These are phyloP conservation scores for Wickerhamomyces rabaulensis DNA, from an alignment of 805 yeast genomes.

Conservation along the genomic window DNA sequence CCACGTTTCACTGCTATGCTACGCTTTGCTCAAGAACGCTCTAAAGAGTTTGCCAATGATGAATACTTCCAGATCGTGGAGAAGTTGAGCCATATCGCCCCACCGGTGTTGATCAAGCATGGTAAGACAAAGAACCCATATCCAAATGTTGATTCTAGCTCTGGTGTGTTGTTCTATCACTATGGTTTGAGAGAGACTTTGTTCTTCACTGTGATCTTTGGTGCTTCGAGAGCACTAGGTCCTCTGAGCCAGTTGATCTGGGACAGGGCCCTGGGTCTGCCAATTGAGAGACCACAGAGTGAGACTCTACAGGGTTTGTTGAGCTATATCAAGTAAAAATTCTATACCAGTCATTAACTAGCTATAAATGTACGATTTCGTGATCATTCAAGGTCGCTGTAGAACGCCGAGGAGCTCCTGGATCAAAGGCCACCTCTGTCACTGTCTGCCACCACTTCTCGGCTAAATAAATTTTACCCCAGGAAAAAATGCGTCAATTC, in stretches of 20 bases:
- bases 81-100: constrained; percentile 64
- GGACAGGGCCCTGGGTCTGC: constrained; percentile 73
- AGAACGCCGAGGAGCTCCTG: neutral
- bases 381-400: neutral
- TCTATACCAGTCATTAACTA: too few relatives aligned
- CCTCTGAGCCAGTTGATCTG: constrained; percentile 74
- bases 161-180: constrained; percentile 75
- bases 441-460: neutral
- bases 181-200: constrained; percentile 70
- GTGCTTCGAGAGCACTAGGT: constrained; percentile 78
- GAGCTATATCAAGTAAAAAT: neutral
- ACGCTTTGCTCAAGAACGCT: constrained; percentile 52
- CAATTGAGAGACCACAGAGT: constrained; percentile 71
- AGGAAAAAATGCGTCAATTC: neutral
- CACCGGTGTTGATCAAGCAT: constrained; percentile 67
- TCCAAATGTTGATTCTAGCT: constrained; percentile 79
- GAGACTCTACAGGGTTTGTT: constrained; percentile 15
- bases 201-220: constrained; percentile 78
- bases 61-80: constrained; percentile 62
- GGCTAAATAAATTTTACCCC: neutral
- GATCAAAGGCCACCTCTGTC: neutral
- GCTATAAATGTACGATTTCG: neutral
- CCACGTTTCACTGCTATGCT: constrained; percentile 76
- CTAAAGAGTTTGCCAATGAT: constrained; percentile 54
- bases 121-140: constrained; percentile 84